Conservation (phyloP, 2,329 filamentous ascomycete genomes). For the Colletotrichum euphorbiae region DNA sequence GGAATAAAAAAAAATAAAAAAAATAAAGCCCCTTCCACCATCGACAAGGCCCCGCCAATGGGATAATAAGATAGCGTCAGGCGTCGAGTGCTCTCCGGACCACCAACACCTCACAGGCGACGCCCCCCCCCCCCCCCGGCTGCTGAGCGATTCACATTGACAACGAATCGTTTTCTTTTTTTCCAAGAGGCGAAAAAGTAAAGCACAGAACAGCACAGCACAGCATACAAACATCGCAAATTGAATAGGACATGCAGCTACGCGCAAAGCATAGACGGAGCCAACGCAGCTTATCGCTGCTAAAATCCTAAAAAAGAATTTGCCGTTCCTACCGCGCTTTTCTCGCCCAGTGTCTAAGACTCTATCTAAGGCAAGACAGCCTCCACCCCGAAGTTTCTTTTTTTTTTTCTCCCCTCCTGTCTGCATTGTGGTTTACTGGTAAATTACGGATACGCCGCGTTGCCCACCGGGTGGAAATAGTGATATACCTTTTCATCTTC, state of each 20-base stretch:
- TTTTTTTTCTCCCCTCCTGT: background rate
- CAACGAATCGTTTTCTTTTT: slow-evolving; percentile 1
- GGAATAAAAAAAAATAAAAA: no score
- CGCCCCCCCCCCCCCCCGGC: background rate
- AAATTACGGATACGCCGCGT: no score
- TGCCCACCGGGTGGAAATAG: no score
- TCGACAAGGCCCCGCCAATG: no score
- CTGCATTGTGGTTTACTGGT: background rate
- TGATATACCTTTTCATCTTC: no score
- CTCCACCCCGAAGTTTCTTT: slow-evolving; percentile 10
- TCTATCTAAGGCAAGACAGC: no score
- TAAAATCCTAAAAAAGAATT: background rate
- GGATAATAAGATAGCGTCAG: no score
- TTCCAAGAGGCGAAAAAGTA: background rate
- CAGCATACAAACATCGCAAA: background rate
- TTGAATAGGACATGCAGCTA: background rate
- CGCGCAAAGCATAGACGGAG: background rate
- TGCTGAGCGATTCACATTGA: background rate
- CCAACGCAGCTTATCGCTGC: slow-evolving; percentile 1
- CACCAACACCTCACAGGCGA: background rate
- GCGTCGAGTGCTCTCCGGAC: no score
- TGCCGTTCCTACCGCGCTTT: background rate
- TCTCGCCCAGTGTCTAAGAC: background rate
- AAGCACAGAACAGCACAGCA: background rate
- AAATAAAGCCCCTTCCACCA: no score